Base-by-base conservation (phyloP, 169 alveolate genomes). In the Besnoitia besnoiti region DNA sequence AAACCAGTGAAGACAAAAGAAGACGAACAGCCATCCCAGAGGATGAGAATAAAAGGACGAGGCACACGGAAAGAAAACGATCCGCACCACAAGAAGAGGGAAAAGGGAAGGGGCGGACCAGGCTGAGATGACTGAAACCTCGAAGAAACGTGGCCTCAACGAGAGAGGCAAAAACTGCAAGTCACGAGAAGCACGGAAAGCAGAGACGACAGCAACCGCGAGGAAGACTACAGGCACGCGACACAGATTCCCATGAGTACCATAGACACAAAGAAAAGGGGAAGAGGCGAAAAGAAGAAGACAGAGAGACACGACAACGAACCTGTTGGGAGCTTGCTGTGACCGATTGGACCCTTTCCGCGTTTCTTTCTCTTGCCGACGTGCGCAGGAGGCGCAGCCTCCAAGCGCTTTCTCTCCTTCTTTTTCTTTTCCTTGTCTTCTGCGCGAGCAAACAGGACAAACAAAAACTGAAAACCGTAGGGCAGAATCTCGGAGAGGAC, bases 341-440 rank as follows among this genome's bases (percentile, higher is more conserved):
- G 80, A 8, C 59, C 85, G 30, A 59, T 44, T 27, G 94, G 82
- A 0, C 95, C 95, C 85, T 90, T 89, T 40, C 92, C 50, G 49
- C 76, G 90, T 93, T 89, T 85, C 94, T 94, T 94, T 85, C 93
- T 90, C 40, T 91, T 27, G 44, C 95, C 95, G 47, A 94, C 85
- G 94, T 94, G 95, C 8, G 96, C 85, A 2, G 96, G 96, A 0
- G 96, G 96, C 14, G 96, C 95, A 5, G 92, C 90, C 44, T 92
- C 94, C 8, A 88, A 59, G 0, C 89, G 59, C 42, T 51, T 62
- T 44, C 85, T 92, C 77, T 92, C 94, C 46, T 92, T 85, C 84
- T 92, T 92, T 35, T 80, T 55, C 50, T 92, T 75, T 42, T 85
- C 51, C 49, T 92, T 85, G 33, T 91, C 91, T 24, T 91, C 93